These are phyloP conservation scores for Ceriops zippeliana DNA, from an alignment of 345 rosid genomes.

Conservation along the genomic window DNA sequence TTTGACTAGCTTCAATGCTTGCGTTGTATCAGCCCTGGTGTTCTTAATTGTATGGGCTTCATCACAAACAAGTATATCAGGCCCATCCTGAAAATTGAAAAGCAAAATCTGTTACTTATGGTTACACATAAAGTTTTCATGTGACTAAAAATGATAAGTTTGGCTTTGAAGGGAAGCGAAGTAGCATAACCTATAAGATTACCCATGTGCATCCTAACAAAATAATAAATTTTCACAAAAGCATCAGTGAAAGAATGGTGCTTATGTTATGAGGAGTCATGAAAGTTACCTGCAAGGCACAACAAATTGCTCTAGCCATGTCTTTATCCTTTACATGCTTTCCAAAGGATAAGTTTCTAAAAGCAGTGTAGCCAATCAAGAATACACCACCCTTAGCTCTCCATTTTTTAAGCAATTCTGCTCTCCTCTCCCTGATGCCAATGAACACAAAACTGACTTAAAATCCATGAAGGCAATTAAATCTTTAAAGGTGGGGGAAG, in stretches of 20 bases:
- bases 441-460: constrained; percentile 13
- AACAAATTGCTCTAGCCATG: constrained; percentile 63
- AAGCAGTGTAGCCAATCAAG: constrained; percentile 84
- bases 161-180: background rate
- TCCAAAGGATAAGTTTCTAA: constrained; percentile 87
- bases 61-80: constrained; percentile 99
- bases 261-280: background rate
- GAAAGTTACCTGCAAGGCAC: constrained; percentile 73
- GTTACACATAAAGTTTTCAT: background rate
- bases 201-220: too few species aligned
- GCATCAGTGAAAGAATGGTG: background rate
- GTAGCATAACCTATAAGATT: background rate
- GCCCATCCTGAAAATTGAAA: constrained; percentile 71
- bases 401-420: constrained; percentile 80
- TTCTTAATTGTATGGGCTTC: constrained; percentile 98
- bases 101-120: constrained; percentile 12
- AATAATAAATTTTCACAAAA: background rate
- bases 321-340: constrained; percentile 71
- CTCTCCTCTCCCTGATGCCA: constrained; percentile 72
- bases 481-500: too few species aligned
- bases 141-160: too few species aligned
- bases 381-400: constrained; percentile 88
- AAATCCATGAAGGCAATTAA: too few species aligned
- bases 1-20: constrained; percentile 88
- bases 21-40: constrained; percentile 95